Evolutionary conservation across 768 basidiomycete genomes (phyloP).

Genomic region (Lentinula boryana): DNA sequence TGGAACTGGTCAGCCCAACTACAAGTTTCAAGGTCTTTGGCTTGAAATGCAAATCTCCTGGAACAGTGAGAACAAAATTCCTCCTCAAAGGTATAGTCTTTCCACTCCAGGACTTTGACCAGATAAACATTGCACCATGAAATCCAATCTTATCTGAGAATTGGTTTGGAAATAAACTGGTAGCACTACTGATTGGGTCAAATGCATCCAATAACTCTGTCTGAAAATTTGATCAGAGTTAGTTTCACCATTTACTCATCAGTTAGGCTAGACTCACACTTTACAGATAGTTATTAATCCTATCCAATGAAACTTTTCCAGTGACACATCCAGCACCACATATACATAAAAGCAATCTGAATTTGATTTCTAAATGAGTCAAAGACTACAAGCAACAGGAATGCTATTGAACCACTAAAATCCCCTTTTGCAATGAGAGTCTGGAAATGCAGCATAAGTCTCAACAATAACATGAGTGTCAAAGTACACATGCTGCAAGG

Average conservation of each 20-base stretch:
- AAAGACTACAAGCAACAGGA: slow-evolving; percentile 35
- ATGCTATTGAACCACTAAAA: slow-evolving; percentile 13
- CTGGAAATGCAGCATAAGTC: not conserved
- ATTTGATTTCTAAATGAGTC: slow-evolving; percentile 28
- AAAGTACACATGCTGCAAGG: not conserved
- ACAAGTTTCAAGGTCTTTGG: slow-evolving; percentile 49
- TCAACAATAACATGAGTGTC: not conserved
- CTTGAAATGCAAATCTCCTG: slow-evolving; percentile 50
- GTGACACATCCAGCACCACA: slow-evolving; percentile 11
- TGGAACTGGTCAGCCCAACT: slow-evolving; percentile 31
- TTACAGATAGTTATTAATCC: slow-evolving; percentile 36
- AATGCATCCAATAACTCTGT: slow-evolving; percentile 44
- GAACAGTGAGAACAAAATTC: slow-evolving; percentile 42
- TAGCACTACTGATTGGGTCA: not conserved
- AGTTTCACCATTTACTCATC: not conserved
- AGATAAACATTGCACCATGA: slow-evolving; percentile 47
- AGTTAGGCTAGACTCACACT: slow-evolving; percentile 18
- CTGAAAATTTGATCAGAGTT: slow-evolving; percentile 11
- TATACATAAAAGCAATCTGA: not conserved
- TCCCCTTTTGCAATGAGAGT: slow-evolving; percentile 5
- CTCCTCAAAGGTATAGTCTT: slow-evolving; percentile 34
- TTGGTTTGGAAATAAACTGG: not conserved
- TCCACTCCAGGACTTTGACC: slow-evolving; percentile 31
- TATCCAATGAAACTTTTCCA: slow-evolving; percentile 62
- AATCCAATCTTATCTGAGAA: slow-evolving; percentile 35